Evolutionary conservation across 2,329 filamentous ascomycete genomes (phyloP).

Genomic region (Ceratocystis albifundus): DNA sequence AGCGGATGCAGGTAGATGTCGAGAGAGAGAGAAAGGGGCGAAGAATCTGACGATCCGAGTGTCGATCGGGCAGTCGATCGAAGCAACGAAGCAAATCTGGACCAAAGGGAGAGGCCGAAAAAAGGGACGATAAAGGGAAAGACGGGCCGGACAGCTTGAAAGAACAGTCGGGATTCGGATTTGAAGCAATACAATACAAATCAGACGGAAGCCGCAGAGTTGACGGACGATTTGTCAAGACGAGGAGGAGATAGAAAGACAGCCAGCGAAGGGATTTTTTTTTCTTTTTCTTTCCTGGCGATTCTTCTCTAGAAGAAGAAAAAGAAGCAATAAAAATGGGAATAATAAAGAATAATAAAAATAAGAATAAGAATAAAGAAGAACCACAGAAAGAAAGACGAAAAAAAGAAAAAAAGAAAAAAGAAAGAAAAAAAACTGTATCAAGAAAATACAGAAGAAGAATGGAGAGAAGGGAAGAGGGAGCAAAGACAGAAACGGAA

Average conservation of each 20-base stretch:
- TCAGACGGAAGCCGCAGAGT: background rate
- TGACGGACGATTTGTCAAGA: background rate
- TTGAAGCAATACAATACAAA: background rate
- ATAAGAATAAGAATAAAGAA: background rate
- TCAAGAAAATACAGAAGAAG: background rate
- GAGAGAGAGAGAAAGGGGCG: background rate
- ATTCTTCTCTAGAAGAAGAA: background rate
- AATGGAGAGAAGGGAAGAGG: background rate
- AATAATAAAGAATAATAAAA: background rate
- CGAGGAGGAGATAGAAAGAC: background rate
- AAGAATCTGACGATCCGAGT: background rate
- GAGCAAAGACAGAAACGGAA: background rate
- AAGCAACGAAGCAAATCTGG: background rate
- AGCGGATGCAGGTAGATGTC: no score
- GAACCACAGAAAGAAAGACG: no score
- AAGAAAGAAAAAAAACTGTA: background rate
- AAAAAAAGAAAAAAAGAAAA: background rate
- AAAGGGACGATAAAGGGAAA: no score
- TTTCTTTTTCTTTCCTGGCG: no score
- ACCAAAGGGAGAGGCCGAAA: no score
- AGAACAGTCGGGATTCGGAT: background rate
- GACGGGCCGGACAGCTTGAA: background rate
- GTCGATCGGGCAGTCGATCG: background rate
- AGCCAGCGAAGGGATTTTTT: no score
- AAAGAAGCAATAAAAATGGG: slow-evolving; percentile 4